phyloP scores from a whole-genome alignment of 1,139 yeast species.

The Scheffersomyces insectosa region DNA sequence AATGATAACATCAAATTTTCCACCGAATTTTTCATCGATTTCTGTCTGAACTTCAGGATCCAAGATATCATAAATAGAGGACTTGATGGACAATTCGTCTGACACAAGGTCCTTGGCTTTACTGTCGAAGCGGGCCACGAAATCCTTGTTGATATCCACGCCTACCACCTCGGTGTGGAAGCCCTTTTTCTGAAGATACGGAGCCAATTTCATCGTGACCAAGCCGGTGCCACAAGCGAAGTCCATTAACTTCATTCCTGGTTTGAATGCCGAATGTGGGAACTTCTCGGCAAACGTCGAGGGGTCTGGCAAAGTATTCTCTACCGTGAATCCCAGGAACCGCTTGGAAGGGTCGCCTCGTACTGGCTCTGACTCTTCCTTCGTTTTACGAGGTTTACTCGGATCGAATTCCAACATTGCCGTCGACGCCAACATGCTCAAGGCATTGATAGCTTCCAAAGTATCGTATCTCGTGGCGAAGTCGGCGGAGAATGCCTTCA shows the following conservation, averaged over 20 bases:
- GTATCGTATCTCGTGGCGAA: conserved; percentile 26
- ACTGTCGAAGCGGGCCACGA: conserved; percentile 25
- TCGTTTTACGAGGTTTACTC: conserved; percentile 10
- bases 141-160: conserved; percentile 35
- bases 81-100: conserved; percentile 12
- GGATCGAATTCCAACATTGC: conserved; percentile 22
- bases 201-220: conserved; percentile 29
- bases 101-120: conserved; percentile 11
- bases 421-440: conserved; percentile 22
- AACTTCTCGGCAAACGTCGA: conserved; percentile 7
- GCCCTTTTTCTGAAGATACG: conserved; percentile 21
- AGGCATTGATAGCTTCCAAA: conserved; percentile 15
- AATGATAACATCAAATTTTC: conserved; percentile 31
- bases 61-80: conserved; percentile 29
- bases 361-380: conserved; percentile 12
- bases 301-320: conserved; percentile 13
- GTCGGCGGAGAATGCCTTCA: conserved; percentile 18
- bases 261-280: conserved; percentile 21
- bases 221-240: conserved; percentile 51
- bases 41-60: conserved; percentile 19
- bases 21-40: conserved; percentile 16
- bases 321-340: conserved; percentile 13
- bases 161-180: conserved; percentile 27
- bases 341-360: conserved; percentile 18
- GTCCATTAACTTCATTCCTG: conserved; percentile 34